Conservation (phyloP, 371 early-diverging fungal genomes). For the Syncephalastrum racemosum region DNA sequence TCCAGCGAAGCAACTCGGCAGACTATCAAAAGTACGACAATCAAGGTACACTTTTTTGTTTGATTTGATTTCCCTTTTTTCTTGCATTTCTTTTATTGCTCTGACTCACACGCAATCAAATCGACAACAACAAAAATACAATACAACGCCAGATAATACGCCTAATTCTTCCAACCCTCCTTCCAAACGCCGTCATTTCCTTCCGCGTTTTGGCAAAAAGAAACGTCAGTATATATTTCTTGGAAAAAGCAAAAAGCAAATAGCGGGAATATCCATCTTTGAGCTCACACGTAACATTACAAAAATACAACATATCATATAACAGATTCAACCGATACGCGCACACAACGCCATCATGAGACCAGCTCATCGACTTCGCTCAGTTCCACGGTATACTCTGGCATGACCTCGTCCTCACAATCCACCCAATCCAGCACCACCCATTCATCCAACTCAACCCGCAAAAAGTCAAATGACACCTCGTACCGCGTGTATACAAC, state of each 20-base stretch:
- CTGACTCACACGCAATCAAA: not conserved
- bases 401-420: slow-evolving; percentile 11
- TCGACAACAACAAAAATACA: slow-evolving; percentile 21
- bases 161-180: no score
- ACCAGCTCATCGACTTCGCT: slow-evolving; percentile 2
- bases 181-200: slow-evolving; percentile 10
- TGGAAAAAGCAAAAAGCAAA: not conserved
- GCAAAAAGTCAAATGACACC: slow-evolving; percentile 27
- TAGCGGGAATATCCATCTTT: not conserved
- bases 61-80: not conserved
- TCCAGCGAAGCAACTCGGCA: slow-evolving; percentile 21
- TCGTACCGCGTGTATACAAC: slow-evolving; percentile 12
- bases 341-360: slow-evolving; percentile 1
- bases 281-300: not conserved
- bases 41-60: slow-evolving; percentile 1
- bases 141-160: no score
- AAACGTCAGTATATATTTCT: slow-evolving; percentile 27
- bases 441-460: slow-evolving; percentile 9
- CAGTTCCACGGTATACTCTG: not conserved
- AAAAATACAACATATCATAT: not conserved
- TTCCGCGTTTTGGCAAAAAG: slow-evolving; percentile 37
- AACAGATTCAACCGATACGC: not conserved
- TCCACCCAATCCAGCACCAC: slow-evolving; percentile 6
- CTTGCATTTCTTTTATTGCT: not conserved
- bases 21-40: slow-evolving; percentile 11